Percentiles rank a stretch among this genome's conserved stretches.
phyloP scores from a whole-genome alignment of 1,139 yeast genomes.

The Lodderomyces beijingensis region DNA sequence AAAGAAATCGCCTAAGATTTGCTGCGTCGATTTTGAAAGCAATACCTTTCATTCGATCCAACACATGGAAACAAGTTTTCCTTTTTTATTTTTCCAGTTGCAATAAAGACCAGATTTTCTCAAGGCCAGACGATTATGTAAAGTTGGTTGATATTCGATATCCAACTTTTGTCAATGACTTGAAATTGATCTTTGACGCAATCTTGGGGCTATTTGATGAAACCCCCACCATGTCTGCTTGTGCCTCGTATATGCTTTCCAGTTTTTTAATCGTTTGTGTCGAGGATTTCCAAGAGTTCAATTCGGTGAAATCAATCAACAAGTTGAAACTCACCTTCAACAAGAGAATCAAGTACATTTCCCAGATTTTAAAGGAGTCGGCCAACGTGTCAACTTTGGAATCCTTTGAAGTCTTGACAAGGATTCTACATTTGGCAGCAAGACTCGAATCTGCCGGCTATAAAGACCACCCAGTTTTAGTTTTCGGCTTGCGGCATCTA shows the following conservation, averaged over 20 bases:
- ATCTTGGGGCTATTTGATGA: constrained; percentile 32
- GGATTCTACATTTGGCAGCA: constrained; percentile 41
- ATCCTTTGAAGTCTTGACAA: constrained; percentile 38
- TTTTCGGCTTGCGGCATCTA: constrained; percentile 36
- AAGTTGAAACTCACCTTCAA: constrained; percentile 32
- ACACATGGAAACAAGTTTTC: constrained; percentile 52
- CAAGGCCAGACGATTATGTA: constrained; percentile 52
- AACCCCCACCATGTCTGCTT: constrained; percentile 18
- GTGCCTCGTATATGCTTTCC: constrained; percentile 28
- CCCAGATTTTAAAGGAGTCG: constrained; percentile 31
- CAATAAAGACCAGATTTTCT: constrained; percentile 51
- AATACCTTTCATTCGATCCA: constrained; percentile 40
- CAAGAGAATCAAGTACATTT: constrained; percentile 33
- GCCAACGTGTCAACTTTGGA: constrained; percentile 35
- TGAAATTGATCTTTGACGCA: constrained; percentile 33
- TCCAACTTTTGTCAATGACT: constrained; percentile 21
- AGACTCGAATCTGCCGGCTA: constrained; percentile 21
- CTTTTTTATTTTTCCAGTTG: constrained; percentile 46
- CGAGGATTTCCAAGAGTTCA: constrained; percentile 33
- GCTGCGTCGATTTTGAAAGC: constrained; percentile 37
- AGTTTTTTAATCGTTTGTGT: constrained; percentile 36
- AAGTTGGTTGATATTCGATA: constrained; percentile 23
- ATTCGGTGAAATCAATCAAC: constrained; percentile 22
- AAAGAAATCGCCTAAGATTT: constrained; percentile 31
- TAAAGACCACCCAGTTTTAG: constrained; percentile 36